Percentiles rank a stretch among this genome's conserved stretches.
These are phyloP conservation scores for Dioszegia aurantiaca DNA, from an alignment of 768 basidiomycete genomes.

Conservation along the genomic window DNA sequence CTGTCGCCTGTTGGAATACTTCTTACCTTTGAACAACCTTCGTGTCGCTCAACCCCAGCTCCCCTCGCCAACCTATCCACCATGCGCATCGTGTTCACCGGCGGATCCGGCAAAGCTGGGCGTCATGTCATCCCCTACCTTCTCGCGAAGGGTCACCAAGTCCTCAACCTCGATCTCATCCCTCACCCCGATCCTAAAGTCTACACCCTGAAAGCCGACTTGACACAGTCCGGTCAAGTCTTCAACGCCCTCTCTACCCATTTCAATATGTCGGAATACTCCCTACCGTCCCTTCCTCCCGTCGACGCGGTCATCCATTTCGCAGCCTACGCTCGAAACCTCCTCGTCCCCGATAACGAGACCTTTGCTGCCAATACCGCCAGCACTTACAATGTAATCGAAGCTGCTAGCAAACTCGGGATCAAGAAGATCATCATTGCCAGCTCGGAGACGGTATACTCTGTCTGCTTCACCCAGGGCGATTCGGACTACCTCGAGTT, in stretches of 20 bases:
- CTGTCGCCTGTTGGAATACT: too few species aligned
- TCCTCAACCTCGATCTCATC: slow-evolving; percentile 49
- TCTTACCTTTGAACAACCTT: background rate
- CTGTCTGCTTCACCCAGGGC: slow-evolving; percentile 50
- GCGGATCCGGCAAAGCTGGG: slow-evolving; percentile 49
- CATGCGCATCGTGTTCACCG: slow-evolving; percentile 48
- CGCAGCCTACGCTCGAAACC: slow-evolving; percentile 47
- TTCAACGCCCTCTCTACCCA: slow-evolving; percentile 46
- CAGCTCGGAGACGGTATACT: slow-evolving; percentile 45
- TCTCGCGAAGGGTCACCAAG: slow-evolving; percentile 41
- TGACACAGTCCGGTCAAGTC: slow-evolving; percentile 48
- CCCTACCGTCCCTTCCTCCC: slow-evolving; percentile 23
- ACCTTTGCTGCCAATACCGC: slow-evolving; percentile 39
- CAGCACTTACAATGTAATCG: slow-evolving; percentile 49
- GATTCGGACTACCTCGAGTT: slow-evolving; percentile 44
- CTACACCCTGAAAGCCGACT: slow-evolving; percentile 48
- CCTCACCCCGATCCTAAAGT: slow-evolving; percentile 41
- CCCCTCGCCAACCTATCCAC: background rate
- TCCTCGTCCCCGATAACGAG: slow-evolving; percentile 47
- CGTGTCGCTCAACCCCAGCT: background rate
- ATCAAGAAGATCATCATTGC: slow-evolving; percentile 48
- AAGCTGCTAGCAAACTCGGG: slow-evolving; percentile 48
- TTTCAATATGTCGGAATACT: slow-evolving; percentile 44
- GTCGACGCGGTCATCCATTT: slow-evolving; percentile 47
- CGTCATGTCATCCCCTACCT: slow-evolving; percentile 49